Evolutionary conservation across 768 basidiomycete species (phyloP).

Genomic region (Hirschioporus abietinus): DNA sequence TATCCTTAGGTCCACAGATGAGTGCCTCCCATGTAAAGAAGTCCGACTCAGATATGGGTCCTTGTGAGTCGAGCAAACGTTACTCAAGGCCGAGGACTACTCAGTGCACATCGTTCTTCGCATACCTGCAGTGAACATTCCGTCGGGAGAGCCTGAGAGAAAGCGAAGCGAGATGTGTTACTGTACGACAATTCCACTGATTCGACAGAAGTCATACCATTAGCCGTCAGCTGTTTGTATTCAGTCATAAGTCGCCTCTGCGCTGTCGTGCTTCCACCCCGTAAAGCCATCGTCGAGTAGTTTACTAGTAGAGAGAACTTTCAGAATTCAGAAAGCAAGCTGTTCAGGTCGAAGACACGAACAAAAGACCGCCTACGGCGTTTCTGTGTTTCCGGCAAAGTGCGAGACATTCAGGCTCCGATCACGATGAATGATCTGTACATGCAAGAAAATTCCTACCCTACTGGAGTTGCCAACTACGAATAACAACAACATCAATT

Average conservation of each 20-base stretch:
- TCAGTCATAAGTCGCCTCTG: constrained; percentile 88
- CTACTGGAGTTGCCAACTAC: too few relatives aligned
- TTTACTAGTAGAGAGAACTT: not conserved
- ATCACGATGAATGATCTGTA: too few relatives aligned
- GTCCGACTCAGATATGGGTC: constrained; percentile 86
- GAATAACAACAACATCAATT: too few relatives aligned
- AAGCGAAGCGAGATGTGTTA: constrained; percentile 7
- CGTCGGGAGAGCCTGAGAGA: constrained; percentile 72
- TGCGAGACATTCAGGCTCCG: not conserved
- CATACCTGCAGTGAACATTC: constrained; percentile 91
- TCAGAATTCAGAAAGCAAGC: not conserved
- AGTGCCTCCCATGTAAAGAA: constrained; percentile 97
- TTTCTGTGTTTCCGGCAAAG: not conserved
- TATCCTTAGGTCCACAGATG: constrained; percentile 90
- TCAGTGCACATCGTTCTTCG: constrained; percentile 15
- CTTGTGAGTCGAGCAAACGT: constrained; percentile 29
- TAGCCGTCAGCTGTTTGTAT: constrained; percentile 79
- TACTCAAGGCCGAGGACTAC: not conserved
- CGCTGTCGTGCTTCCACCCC: constrained; percentile 63
- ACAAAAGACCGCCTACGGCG: not conserved
- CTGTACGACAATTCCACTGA: not conserved
- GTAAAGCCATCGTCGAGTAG: constrained; percentile 39
- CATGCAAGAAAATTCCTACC: too few relatives aligned
- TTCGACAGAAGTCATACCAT: constrained; percentile 40
- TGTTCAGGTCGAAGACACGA: not conserved